Base-by-base conservation (phyloP, 305 asterid genomes). In the Caryopteris hybrid region DNA sequence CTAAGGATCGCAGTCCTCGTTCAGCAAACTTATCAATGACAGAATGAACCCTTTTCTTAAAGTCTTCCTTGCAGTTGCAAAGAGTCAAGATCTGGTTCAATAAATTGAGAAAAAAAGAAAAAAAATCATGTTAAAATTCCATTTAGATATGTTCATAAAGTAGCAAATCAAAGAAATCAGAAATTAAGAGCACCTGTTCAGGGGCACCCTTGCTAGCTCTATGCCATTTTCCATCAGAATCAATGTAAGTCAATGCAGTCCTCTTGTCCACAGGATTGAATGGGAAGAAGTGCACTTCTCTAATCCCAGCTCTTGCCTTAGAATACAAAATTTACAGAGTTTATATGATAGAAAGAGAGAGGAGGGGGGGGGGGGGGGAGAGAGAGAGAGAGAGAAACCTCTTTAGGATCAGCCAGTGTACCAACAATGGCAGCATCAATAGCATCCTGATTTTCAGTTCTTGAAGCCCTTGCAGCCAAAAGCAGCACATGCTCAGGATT, bases 341-440 rank as follows among this genome's bases (percentile, higher is more conserved):
- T n/a, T n/a, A n/a, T n/a, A n/a, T n/a, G n/a, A n/a, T n/a, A n/a
- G n/a, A n/a, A n/a, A n/a, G n/a, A n/a, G n/a, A n/a, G n/a, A n/a
- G n/a, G n/a, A n/a, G n/a, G n/a, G n/a, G n/a, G n/a, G n/a, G n/a
- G n/a, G n/a, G n/a, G n/a, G n/a, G n/a, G n/a, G n/a, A n/a, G n/a
- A n/a, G 0, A 22, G 14, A 31, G 48, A 52, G 39, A 61, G 1
- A 6, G 25, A 22, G 18, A 21, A 53, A 85, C 90, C 86, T 85
- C 91, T 72, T 81, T 83, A 1, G 91, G 88, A 71, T 85, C 88
- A 65, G 88, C 83, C 61, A 85, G 90, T 3, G 84, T 82, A 13
- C 85, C 87, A 39, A 85, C 90, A 59, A 85, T 85, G 51, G 91
- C 91, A 33, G 80, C 88, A 71, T 85, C 91, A 43, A 85, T 85